These are phyloP conservation scores for Fomitopsis pinicola DNA, from an alignment of 1,284 basidiomycete genomes.

Conservation along the genomic window DNA sequence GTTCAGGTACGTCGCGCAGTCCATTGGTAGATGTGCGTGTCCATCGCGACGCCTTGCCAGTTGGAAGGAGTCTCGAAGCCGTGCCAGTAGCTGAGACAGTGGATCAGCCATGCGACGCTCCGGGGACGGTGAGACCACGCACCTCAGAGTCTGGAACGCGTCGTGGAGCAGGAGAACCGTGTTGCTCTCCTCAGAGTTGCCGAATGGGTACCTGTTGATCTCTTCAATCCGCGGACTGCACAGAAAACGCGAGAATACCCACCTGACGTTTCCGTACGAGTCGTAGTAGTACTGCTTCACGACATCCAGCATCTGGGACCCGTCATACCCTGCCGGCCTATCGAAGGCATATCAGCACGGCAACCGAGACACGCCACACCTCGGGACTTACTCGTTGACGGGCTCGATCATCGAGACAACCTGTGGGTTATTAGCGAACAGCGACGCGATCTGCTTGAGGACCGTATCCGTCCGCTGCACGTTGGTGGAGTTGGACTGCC, in stretches of 20 bases:
- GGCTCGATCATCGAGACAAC: conserved; percentile 74
- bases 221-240: conserved; percentile 1
- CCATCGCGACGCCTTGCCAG: conserved; percentile 74
- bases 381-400: conserved; percentile 62
- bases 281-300: conserved; percentile 72
- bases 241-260: conserved; percentile 15
- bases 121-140: neutral
- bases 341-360: neutral
- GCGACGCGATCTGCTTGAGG: conserved; percentile 58
- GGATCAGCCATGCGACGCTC: neutral
- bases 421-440: conserved; percentile 50
- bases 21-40: conserved; percentile 82
- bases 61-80: conserved; percentile 58
- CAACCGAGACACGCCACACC: neutral
- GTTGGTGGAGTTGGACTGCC: conserved; percentile 68
- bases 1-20: conserved; percentile 78
- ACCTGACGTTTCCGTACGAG: conserved; percentile 75
- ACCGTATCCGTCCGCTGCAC: conserved; percentile 68
- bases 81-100: conserved; percentile 54
- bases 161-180: conserved; percentile 77
- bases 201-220: conserved; percentile 52
- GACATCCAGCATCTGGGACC: conserved; percentile 47
- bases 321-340: conserved; percentile 78
- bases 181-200: conserved; percentile 53
- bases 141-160: conserved; percentile 72